Base-by-base conservation (phyloP, 345 rosid species). In the Balakata baccata region DNA sequence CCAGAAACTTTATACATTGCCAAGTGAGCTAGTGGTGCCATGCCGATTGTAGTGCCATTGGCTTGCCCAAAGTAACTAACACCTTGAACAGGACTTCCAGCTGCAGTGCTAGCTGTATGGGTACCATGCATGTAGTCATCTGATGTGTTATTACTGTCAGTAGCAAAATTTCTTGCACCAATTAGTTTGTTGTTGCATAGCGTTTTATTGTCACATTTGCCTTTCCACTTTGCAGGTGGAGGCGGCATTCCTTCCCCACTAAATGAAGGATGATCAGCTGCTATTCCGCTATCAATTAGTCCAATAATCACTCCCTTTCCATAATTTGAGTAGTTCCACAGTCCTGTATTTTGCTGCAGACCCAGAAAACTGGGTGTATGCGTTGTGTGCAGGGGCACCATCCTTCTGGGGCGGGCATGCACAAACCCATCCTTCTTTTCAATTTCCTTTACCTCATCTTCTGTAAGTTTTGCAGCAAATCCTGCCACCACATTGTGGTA, bases 1-100 rank as follows among this genome's bases (percentile, higher is more conserved):
- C 85, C 84, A 65, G 92, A 91, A 56, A 82, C 90, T 80, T 86
- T 85, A 74, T 91, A 91, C 62, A 88, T 50, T 47, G 93, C 92
- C 52, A 91, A 0, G 76, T 86, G 58, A 23, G 91, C 94, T 5
- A 46, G 66, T 0, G 97, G 86, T 14, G 77, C 72, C 41, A 67
- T 59, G 39, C 77, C 77, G 18, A 45, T 46, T 0, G 92, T 89
- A 54, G 87, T 87, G 13, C 92, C 92, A 78, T 87, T 77, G 6
- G 84, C 86, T 6, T 79, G 74, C 7, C 94, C 94, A 29, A 7
- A 43, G 38, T 9, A 66, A 37, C 57, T 57, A 5, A 54, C 66
- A 57, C 49, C 56, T 37, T 70, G 79, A 17, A 87, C 90, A 29
- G 81, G 83, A 76, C 76, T 79, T 38, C 93, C 93, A 0, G 80